Evolutionary conservation across 495 filamentous ascomycete genomes (phyloP), one percentile per base, ranked within the genome.

Genomic region (Neurospora sp.): DNA sequence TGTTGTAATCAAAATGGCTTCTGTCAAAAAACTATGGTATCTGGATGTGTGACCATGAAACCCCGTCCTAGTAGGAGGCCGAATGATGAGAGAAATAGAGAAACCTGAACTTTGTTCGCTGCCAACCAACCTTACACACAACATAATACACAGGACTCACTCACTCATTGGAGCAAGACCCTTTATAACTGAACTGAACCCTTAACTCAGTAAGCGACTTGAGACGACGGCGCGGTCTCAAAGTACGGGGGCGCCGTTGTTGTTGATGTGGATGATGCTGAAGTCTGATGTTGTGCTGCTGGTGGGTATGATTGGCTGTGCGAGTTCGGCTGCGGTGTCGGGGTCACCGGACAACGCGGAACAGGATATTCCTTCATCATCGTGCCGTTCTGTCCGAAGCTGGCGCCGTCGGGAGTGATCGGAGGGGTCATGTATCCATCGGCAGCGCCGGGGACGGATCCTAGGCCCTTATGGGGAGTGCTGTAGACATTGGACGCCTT

Each of bases 361-460:
- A 78, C 77, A 37, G 81, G 81, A 48, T 86, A 84, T 70, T 84
- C 85, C 76, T 86, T 84, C 72, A 82, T 83, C 69, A 81, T 80
- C 39, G 82, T 82, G 59, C 82, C 72, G 70, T 79, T 83, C 48
- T 82, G 82, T 59, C 84, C 80, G 72, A 90, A 92, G 70, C 85
- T 87, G 71, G 89, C 88, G 28, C 90, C 90, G 76, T 96, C 94
- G n/a, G 96, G 96, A 0, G 96, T 98, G 79, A 98, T 97, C 4
- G 96, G 96, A 24, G 96, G 96, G 31, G 96, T 98, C 73, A 96
- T 89, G 79, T 94, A 95, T 31, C 95, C 96, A 78, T 94, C 89
- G 17, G 90, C 89, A 73, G 92, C 86, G 72, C 88, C 86, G 38
- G 88, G 86, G 39, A 86, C 82, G 70, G 88, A 85, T 75, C 88